Evolutionary conservation across 805 yeast species (phyloP), one percentile per base, ranked within the genome.

Genomic region (Middelhovenomyces tepae): DNA sequence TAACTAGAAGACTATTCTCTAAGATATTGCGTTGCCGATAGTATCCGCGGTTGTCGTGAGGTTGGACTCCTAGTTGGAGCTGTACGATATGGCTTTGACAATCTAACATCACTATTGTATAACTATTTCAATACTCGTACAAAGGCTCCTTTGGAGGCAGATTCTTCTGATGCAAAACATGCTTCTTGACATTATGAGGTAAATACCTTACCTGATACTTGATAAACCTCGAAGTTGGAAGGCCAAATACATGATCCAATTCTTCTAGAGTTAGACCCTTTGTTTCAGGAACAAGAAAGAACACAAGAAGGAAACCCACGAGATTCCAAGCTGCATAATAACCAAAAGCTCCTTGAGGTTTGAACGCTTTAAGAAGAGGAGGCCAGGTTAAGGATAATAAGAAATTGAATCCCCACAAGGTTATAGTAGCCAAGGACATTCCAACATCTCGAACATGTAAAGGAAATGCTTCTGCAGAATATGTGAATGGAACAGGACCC

Each of bases 401-500:
- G 44, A 75, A 72, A 50, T 68, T 68, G 56, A 68, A 68, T 45
- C 65, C 67, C 73, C 73, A 68, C 14, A 49, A 38, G 8, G 49
- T 45, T 16, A 83, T 83, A 19, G 87, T 76, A 18, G 87, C 89
- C 42, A 76, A 64, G 2, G 86, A 75, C 76, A 84, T 78, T 34
- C 89, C 87, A 34, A 81, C 59, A 44, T 83, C 86, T 59, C 93
- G 73, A 40, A 81, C 72, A 49, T 79, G 78, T 48, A 82, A 64
- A 39, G 89, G 84, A 62, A 79, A 72, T 47, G 79, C 81, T 56
- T 84, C 94, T 7, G 94, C 93, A 16, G 86, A 77, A 51, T 84
- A 81, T 2, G 91, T 79, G 61, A 84, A 84, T 3, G 94, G 93
- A 28, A 84, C 91, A 9, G 91, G 93, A 27, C 94, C 94, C 54